Conservation (phyloP, 2,329 filamentous ascomycete species). For the Aureobasidium sp. region DNA sequence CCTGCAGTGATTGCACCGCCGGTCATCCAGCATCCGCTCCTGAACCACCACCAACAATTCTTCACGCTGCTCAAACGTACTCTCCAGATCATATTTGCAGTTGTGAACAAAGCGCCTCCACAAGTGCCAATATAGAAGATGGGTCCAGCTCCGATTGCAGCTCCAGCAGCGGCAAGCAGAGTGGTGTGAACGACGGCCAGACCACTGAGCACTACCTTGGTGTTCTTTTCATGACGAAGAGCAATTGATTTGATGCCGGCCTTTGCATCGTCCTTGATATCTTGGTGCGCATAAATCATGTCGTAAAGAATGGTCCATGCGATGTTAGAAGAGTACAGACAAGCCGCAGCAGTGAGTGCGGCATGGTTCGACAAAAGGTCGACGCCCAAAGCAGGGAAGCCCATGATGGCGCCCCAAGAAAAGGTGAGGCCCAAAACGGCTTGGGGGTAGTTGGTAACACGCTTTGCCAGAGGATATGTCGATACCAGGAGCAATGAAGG, state of each 20-base stretch:
- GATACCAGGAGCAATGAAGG: constrained; percentile 68
- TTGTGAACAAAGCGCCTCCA: constrained; percentile 48
- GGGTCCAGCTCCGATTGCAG: constrained; percentile 53
- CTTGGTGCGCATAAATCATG: constrained; percentile 92
- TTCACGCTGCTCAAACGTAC: constrained; percentile 51
- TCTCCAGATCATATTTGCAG: constrained; percentile 53
- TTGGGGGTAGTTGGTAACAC: constrained; percentile 82
- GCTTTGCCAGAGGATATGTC: constrained; percentile 74
- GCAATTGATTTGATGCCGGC: constrained; percentile 86
- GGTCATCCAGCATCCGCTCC: constrained; percentile 54
- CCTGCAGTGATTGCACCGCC: constrained; percentile 53
- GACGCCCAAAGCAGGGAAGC: constrained; percentile 74
- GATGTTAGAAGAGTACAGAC: constrained; percentile 70
- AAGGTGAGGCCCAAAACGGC: constrained; percentile 77
- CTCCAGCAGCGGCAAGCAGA: constrained; percentile 62
- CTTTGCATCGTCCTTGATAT: constrained; percentile 77
- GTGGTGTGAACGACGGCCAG: constrained; percentile 63
- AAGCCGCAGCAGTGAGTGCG: constrained; percentile 59
- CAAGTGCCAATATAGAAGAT: constrained; percentile 53
- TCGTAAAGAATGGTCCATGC: constrained; percentile 86
- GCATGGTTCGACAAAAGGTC: constrained; percentile 60
- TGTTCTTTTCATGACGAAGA: constrained; percentile 68
- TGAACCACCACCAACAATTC: constrained; percentile 61
- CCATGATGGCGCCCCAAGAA: constrained; percentile 84
- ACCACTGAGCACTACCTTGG: constrained; percentile 66